Evolutionary conservation across 768 basidiomycete species (phyloP), one percentile per base, ranked within the genome.

Genomic region (Steccherinum ochraceum): DNA sequence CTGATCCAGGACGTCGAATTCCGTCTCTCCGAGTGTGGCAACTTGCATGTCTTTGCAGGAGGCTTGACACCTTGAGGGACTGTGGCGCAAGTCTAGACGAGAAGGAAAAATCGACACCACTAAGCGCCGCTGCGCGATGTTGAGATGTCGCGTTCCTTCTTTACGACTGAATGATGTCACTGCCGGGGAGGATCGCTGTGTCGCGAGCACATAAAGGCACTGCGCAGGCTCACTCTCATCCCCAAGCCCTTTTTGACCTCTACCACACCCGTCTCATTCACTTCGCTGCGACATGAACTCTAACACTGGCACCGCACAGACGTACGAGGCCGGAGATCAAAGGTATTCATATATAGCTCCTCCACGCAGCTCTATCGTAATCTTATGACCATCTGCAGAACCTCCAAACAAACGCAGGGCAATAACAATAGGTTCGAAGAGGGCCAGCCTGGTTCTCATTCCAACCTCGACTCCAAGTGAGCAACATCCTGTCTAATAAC

Each of bases 271-370:
- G 30, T 27, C 24, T 48, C 47, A 2, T n/a, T 46, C 11, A 40
- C n/a, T 20, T 19, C 18, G 43, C 24, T 24, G 24, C 5, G 52
- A 24, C 53, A 78, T 79, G 76, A 71, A 72, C 60, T 78, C 77
- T 44, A 74, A 73, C 48, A 72, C 74, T 40, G 76, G 75, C n/a
- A 75, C 72, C 54, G 58, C 68, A 2, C 77, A 77, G 24, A 64
- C 73, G 40, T 74, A 78, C 62, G 67, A 75, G 41, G 74, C 65
- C 44, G 67, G 70, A 19, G 77, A 79, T 46, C 77, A 79, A 56
- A 72, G 72, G 76, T 73, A 58, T 10, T 67, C 56, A n/a, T 27
- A n/a, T n/a, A n/a, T n/a, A n/a, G n/a, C n/a, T n/a, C n/a, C n/a
- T n/a, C n/a, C n/a, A 30, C 24, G 25, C n/a, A 7, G 50, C 50